Conservation (phyloP, 2,329 filamentous ascomycete genomes). For the Pseudopithomyces maydicus region DNA sequence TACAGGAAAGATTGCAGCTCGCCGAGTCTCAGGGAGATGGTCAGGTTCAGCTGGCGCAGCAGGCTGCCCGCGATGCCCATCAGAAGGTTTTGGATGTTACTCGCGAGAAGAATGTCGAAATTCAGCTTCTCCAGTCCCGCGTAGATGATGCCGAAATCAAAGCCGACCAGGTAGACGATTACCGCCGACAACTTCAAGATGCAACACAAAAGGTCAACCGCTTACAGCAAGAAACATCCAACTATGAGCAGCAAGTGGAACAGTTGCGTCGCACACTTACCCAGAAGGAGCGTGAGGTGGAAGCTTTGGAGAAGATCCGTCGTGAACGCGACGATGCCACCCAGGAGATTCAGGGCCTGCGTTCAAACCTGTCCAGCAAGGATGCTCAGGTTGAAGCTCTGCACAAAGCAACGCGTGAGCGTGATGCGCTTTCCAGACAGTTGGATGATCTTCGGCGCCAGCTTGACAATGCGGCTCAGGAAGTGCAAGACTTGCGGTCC, state of each 20-base stretch:
- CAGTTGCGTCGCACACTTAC: conserved; percentile 34
- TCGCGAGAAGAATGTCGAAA: conserved; percentile 45
- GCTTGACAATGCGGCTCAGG: conserved; percentile 31
- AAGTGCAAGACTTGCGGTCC: conserved; percentile 15
- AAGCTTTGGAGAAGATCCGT: conserved; percentile 28
- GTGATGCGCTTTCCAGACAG: conserved; percentile 33
- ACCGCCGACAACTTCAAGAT: conserved; percentile 40
- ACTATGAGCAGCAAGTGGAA: conserved; percentile 39
- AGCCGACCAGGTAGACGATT: conserved; percentile 29
- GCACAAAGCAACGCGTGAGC: conserved; percentile 34
- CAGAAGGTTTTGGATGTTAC: conserved; percentile 44
- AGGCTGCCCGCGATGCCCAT: conserved; percentile 45
- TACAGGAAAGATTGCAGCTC: conserved; percentile 47
- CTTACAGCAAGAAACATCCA: conserved; percentile 31
- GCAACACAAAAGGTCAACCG: conserved; percentile 40
- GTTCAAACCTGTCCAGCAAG: conserved; percentile 34
- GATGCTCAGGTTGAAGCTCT: conserved; percentile 37
- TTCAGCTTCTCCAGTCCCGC: conserved; percentile 42
- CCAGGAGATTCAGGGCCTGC: conserved; percentile 36
- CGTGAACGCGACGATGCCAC: conserved; percentile 41
- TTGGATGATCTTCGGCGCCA: conserved; percentile 38
- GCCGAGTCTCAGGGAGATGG: conserved; percentile 48
- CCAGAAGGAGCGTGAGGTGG: conserved; percentile 38
- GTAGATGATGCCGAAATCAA: conserved; percentile 29
- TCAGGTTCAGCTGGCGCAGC: conserved; percentile 47